Percentiles rank a stretch among this genome's conserved stretches.
These are phyloP conservation scores for Pseudogymnoascus sp. DNA, from an alignment of 2,329 filamentous ascomycete genomes.

Conservation along the genomic window DNA sequence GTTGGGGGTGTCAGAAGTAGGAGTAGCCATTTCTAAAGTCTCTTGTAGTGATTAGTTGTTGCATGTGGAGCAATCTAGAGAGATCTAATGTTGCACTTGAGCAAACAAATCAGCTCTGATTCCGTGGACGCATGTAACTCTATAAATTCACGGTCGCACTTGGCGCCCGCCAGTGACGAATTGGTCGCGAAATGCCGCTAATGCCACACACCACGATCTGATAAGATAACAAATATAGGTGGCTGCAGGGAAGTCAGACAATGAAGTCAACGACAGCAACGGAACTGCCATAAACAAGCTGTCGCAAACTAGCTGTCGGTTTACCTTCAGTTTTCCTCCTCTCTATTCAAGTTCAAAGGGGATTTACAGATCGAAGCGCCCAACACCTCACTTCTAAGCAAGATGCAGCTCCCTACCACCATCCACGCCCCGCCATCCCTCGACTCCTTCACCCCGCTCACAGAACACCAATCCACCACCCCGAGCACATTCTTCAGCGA, in stretches of 20 bases:
- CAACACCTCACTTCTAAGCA: not conserved
- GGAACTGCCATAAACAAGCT: not conserved
- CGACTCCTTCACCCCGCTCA: conserved; percentile 57
- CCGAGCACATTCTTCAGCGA: conserved; percentile 65
- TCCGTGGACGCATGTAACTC: not conserved
- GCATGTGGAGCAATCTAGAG: not conserved
- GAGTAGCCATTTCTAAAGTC: not conserved
- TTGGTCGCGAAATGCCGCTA: not conserved
- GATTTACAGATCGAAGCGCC: not conserved
- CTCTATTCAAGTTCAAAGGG: not conserved
- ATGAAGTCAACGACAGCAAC: not conserved
- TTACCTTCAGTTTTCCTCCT: not conserved
- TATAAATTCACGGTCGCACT: not conserved
- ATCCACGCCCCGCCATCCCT: conserved; percentile 51
- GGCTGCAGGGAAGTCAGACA: not conserved
- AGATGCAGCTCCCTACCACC: conserved; percentile 37
- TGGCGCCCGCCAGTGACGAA: not conserved
- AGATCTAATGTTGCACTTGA: not conserved
- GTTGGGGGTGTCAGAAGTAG: conserved; percentile 1
- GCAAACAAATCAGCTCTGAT: not conserved
- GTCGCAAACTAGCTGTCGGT: not conserved
- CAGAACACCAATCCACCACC: conserved; percentile 66
- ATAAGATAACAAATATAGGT: not conserved
- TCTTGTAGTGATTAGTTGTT: conserved; percentile 2
- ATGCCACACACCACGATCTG: not conserved